Evolutionary conservation across 1,284 basidiomycete genomes (phyloP).

Genomic region (Cutaneotrichosporon cavernicola): DNA sequence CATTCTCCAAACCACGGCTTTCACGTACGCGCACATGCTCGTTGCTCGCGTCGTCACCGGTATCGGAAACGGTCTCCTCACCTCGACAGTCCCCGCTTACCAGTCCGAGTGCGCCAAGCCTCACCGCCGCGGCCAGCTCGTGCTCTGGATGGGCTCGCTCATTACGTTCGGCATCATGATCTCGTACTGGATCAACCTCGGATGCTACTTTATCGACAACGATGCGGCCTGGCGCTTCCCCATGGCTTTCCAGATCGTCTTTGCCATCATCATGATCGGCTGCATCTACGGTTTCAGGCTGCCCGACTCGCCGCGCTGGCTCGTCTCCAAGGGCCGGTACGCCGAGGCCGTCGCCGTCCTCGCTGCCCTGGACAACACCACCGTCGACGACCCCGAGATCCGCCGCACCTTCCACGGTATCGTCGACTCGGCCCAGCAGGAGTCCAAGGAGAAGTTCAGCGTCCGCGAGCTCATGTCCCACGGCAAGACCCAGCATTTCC

Average conservation of each 20-base stretch:
- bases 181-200: conserved; percentile 18
- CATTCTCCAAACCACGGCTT: conserved; percentile 51
- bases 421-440: conserved; percentile 31
- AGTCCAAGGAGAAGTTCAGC: conserved; percentile 26
- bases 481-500: conserved; percentile 53
- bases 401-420: conserved; percentile 39
- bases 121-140: conserved; percentile 62
- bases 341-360: conserved; percentile 42
- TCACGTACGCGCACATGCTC: conserved; percentile 63
- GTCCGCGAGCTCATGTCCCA: conserved; percentile 42
- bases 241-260: conserved; percentile 30
- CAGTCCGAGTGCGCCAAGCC: conserved; percentile 63
- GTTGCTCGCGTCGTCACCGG: conserved; percentile 64
- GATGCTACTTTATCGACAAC: conserved; percentile 14
- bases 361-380: conserved; percentile 25
- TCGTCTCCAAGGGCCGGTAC: conserved; percentile 45
- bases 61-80: conserved; percentile 59
- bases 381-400: conserved; percentile 34
- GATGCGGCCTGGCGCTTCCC: conserved; percentile 18
- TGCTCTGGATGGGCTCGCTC: conserved; percentile 58
- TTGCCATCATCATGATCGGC: conserved; percentile 60
- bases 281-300: conserved; percentile 54
- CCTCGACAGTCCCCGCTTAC: conserved; percentile 59
- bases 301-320: conserved; percentile 59
- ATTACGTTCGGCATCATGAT: conserved; percentile 21